Conservation (phyloP, 169 alveolate genomes). For the Cystoisospora suis region DNA sequence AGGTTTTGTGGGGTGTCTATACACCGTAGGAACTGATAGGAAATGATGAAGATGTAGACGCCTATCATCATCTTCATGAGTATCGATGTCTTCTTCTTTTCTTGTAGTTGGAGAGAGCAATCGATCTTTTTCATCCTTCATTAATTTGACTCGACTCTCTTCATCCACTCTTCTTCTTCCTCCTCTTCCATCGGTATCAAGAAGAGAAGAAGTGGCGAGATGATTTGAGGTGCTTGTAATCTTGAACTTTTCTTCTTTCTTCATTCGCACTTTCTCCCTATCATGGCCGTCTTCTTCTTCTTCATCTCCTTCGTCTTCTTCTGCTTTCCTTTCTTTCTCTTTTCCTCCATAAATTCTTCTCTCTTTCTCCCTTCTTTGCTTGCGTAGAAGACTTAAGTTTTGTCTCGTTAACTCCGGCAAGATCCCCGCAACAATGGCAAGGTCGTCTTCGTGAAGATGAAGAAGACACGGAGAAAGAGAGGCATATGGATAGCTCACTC, state of each 20-base stretch:
- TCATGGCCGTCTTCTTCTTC: not conserved
- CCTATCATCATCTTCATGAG: no score
- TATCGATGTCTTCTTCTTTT: no score
- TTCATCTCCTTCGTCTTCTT: not conserved
- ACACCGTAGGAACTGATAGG: not conserved
- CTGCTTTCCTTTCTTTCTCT: not conserved
- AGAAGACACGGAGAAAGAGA: not conserved
- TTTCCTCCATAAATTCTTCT: not conserved
- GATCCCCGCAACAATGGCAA: not conserved
- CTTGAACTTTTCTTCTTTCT: not conserved
- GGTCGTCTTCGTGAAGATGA: not conserved
- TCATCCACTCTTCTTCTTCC: not conserved
- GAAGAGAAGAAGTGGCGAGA: no score
- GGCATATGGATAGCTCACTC: no score
- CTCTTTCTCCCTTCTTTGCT: no score
- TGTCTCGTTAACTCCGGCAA: conserved; percentile 5
- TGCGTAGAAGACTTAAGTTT: no score
- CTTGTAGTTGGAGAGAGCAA: no score
- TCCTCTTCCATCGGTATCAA: not conserved
- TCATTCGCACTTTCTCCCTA: not conserved
- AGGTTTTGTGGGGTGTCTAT: conserved; percentile 19
- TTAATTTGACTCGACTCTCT: not conserved
- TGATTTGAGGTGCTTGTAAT: not conserved
- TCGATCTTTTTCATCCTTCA: not conserved
- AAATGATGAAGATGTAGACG: no score